Base-by-base conservation (phyloP, 495 filamentous ascomycete genomes). In the Tuber indicum region DNA sequence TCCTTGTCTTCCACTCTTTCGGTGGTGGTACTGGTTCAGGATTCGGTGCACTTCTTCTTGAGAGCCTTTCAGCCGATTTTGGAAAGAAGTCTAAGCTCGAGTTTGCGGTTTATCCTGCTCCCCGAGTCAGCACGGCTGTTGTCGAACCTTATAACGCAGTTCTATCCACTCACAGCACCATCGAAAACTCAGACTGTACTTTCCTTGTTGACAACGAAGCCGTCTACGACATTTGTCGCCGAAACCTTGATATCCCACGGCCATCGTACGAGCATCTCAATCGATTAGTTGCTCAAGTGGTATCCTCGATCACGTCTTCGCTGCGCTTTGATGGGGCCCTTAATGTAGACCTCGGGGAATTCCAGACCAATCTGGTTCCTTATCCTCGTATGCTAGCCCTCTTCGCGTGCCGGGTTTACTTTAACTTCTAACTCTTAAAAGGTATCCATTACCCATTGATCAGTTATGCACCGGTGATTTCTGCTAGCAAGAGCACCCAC, bases 191-290 rank as follows among this genome's bases (percentile, higher is more conserved):
- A 77, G 96, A 99, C 89, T 99, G 96, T 89, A 95, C 92, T 80
- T 99, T 99, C 90, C 94, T 99, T 91, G 96, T 99, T 79, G 96
- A 99, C 87, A 99, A 99, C 85, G 96, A 99, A 88, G 96, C 96
- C 82, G 97, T 99, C 86, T 99, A 98, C 86, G 96, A 98, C 85
- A 98, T 99, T 86, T 99, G 96, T 91, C 91, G 94, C 84, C 91
- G 94, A 84, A 98, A 98, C 88, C 89, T 99, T 76, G 94, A 94
- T 81, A 94, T 99, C 81, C 93, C 97, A 88, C 92, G 96, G 74
- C 96, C 96, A 82, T 94, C 94, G 87, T 97, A 94, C 85, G 96
- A 97, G 87, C 97, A 98, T 89, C 90, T 99, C 76, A 99, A 99
- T 90, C 93, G 96, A 81, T 87, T 99, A 84, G 97, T 99, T 85